Conservation (phyloP, 2,329 filamentous ascomycete species). For the Intubia oerlemansii region DNA sequence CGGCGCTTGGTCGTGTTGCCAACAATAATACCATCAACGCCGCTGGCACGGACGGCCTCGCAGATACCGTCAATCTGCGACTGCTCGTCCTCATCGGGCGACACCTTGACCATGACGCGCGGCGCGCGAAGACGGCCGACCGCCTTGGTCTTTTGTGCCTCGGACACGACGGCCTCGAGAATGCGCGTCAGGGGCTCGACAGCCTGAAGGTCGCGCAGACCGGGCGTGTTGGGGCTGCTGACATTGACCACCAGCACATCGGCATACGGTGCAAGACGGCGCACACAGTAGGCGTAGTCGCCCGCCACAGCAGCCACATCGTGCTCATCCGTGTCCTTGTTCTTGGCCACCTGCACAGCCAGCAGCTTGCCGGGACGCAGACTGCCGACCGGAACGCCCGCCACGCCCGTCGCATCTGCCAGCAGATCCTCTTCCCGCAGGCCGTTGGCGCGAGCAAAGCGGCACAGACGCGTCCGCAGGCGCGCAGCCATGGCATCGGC, state of each 20-base stretch:
- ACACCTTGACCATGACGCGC: constrained; percentile 93
- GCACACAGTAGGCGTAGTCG: constrained; percentile 78
- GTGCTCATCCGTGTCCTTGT: constrained; percentile 71
- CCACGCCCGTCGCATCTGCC: constrained; percentile 38
- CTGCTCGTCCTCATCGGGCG: constrained; percentile 78
- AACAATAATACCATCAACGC: constrained; percentile 88
- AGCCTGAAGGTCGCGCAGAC: constrained; percentile 69
- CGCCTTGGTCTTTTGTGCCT: constrained; percentile 40
- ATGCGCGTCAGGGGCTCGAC: constrained; percentile 65
- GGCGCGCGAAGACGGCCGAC: constrained; percentile 44
- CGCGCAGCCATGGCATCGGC: constrained; percentile 69
- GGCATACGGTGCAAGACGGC: constrained; percentile 64
- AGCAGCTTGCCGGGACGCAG: constrained; percentile 55
- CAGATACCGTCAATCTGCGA: constrained; percentile 76
- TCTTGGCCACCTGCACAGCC: constrained; percentile 89
- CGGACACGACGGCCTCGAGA: constrained; percentile 60
- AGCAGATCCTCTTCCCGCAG: constrained; percentile 54
- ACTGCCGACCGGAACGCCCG: constrained; percentile 62
- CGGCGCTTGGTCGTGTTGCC: constrained; percentile 89
- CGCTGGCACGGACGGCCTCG: constrained; percentile 59
- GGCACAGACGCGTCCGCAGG: constrained; percentile 54
- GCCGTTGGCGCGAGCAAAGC: constrained; percentile 52
- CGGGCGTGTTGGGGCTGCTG: constrained; percentile 88
- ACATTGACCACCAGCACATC: constrained; percentile 98
- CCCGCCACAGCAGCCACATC: constrained; percentile 65